Evolutionary conservation across 495 filamentous ascomycete genomes (phyloP).

Genomic region (Xylaria acuta): DNA sequence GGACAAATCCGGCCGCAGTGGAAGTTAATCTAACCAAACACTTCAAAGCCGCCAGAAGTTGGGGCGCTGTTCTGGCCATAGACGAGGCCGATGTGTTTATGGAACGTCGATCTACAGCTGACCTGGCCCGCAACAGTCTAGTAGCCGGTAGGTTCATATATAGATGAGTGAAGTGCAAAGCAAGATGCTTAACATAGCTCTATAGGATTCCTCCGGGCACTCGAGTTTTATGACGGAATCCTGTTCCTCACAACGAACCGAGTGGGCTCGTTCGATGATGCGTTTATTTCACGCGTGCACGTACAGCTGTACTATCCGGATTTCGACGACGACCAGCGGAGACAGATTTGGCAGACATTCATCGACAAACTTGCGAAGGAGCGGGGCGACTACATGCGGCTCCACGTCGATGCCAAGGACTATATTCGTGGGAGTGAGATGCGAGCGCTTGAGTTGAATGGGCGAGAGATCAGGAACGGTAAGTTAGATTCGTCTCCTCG

Average conservation of each 20-base stretch:
- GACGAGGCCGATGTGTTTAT: constrained; percentile 51
- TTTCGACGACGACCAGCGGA: constrained; percentile 29
- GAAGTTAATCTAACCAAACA: constrained; percentile 20
- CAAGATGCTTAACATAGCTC: neutral
- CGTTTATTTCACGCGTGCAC: constrained; percentile 62
- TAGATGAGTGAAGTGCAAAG: neutral
- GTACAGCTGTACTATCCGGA: constrained; percentile 53
- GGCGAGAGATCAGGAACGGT: constrained; percentile 46
- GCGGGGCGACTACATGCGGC: constrained; percentile 15
- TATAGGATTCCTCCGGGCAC: constrained; percentile 55
- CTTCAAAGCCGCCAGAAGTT: constrained; percentile 20
- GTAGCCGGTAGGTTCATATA: constrained; percentile 29
- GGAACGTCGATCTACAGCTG: constrained; percentile 32
- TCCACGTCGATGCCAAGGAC: constrained; percentile 23
- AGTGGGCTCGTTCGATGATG: constrained; percentile 60
- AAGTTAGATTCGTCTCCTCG: neutral
- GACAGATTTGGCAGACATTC: constrained; percentile 32
- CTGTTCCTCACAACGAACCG: constrained; percentile 66
- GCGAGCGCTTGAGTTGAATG: constrained; percentile 44
- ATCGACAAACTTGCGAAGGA: constrained; percentile 31
- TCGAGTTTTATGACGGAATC: constrained; percentile 67
- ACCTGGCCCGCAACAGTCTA: constrained; percentile 37
- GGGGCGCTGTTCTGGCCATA: constrained; percentile 41
- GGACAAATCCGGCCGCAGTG: neutral
- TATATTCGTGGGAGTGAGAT: constrained; percentile 24